A percentile compares a stretch with the other conserved stretches of the same genome.
phyloP scores from a whole-genome alignment of 2,329 filamentous ascomycete species.

The Apiospora arundinis region DNA sequence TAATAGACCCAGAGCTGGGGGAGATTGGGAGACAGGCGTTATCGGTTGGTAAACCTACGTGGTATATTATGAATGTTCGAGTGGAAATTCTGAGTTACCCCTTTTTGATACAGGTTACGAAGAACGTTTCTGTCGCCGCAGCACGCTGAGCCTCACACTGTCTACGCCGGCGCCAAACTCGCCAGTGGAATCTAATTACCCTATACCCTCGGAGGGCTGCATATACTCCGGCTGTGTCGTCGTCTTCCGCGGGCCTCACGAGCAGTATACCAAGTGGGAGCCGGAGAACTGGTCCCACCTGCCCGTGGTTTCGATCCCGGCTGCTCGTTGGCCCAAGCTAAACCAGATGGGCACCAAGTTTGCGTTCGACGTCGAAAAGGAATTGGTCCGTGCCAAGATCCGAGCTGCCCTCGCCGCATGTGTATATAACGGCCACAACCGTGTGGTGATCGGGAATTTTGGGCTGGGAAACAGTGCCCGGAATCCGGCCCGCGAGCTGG shows the following conservation, averaged over 20 bases:
- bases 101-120: slow-evolving; percentile 64
- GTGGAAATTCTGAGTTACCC: slow-evolving; percentile 17
- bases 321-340: slow-evolving; percentile 76
- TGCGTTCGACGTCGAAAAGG: slow-evolving; percentile 73
- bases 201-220: slow-evolving; percentile 72
- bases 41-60: slow-evolving; percentile 38
- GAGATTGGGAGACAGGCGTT: slow-evolving; percentile 76
- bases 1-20: slow-evolving; percentile 61
- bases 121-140: slow-evolving; percentile 76
- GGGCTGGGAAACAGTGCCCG: slow-evolving; percentile 68
- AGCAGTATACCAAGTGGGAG: slow-evolving; percentile 64
- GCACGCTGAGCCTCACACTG: slow-evolving; percentile 74
- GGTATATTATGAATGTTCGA: neutral
- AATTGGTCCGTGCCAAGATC: slow-evolving; percentile 77
- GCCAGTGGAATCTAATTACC: slow-evolving; percentile 63
- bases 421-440: slow-evolving; percentile 61
- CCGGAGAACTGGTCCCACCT: slow-evolving; percentile 59
- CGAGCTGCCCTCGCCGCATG: slow-evolving; percentile 74
- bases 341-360: slow-evolving; percentile 71
- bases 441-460: slow-evolving; percentile 69
- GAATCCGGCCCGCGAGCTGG: slow-evolving; percentile 70
- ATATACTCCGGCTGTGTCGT: slow-evolving; percentile 75
- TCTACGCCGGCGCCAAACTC: slow-evolving; percentile 63
- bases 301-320: slow-evolving; percentile 76
- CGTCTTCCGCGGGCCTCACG: slow-evolving; percentile 74